Conservation (phyloP, 441 rosid genomes). For the Bocquillonia castaneifolia region DNA sequence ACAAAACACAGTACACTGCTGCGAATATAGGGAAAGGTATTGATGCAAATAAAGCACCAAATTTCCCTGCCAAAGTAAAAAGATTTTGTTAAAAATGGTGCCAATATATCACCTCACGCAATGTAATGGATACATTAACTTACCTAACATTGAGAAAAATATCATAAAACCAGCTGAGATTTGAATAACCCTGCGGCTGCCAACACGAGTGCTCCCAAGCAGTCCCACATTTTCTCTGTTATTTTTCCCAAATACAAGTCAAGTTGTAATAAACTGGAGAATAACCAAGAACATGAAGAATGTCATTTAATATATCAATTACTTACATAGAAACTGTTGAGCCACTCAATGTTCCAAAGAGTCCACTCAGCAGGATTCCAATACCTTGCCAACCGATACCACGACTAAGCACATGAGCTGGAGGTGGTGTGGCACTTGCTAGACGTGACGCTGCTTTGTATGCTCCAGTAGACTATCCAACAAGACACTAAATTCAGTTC, state of each 20-base stretch:
- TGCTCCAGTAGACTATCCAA: slow-evolving; percentile 87
- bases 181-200: slow-evolving; percentile 97
- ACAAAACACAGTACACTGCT: slow-evolving; percentile 82
- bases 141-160: slow-evolving; percentile 92
- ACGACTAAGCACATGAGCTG: slow-evolving; percentile 97
- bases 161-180: slow-evolving; percentile 98
- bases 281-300: background rate
- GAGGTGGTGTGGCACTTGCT: slow-evolving; percentile 99
- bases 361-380: slow-evolving; percentile 79
- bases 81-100: background rate
- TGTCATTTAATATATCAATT: background rate
- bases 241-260: slow-evolving; percentile 20
- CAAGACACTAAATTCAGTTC: slow-evolving; percentile 18
- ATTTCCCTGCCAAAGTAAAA: slow-evolving; percentile 57
- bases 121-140: slow-evolving; percentile 11
- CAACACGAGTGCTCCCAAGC: slow-evolving; percentile 97
- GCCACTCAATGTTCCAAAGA: slow-evolving; percentile 87
- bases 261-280: background rate
- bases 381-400: slow-evolving; percentile 99
- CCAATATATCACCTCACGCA: background rate
- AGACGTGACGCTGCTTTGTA: slow-evolving; percentile 95
- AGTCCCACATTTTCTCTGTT: slow-evolving; percentile 94
- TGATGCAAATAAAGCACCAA: slow-evolving; percentile 95
- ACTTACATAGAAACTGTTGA: slow-evolving; percentile 85
- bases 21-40: slow-evolving; percentile 96